Percentiles rank a stretch among this genome's conserved stretches.
These are phyloP conservation scores for Teunomyces aglyptinius DNA, from an alignment of 805 yeast genomes.

Conservation along the genomic window DNA sequence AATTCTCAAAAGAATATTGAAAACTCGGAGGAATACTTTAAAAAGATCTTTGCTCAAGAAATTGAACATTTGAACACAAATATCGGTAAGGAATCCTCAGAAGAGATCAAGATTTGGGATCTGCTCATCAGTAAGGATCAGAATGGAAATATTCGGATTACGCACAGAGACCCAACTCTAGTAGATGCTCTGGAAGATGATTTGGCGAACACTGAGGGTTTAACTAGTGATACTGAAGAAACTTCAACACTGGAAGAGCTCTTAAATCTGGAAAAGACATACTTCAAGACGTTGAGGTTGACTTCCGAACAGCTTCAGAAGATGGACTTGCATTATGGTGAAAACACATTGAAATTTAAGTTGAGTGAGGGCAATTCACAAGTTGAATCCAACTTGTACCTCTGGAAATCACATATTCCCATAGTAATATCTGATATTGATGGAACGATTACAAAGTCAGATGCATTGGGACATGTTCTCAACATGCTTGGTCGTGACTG, in stretches of 20 bases:
- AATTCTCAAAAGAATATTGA: conserved; percentile 69
- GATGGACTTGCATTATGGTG: conserved; percentile 73
- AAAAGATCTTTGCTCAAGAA: conserved; percentile 73
- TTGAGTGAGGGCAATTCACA: conserved; percentile 82
- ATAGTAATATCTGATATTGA: conserved; percentile 96
- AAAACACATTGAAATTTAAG: conserved; percentile 72
- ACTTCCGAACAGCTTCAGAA: conserved; percentile 85
- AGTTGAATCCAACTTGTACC: conserved; percentile 66
- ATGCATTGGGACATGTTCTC: conserved; percentile 93
- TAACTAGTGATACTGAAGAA: conserved; percentile 11
- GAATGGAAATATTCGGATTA: conserved; percentile 65
- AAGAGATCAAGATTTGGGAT: conserved; percentile 32
- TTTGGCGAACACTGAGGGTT: conserved; percentile 3
- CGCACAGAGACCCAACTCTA: conserved; percentile 17
- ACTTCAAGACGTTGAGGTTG: conserved; percentile 82
- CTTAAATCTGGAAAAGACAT: conserved; percentile 32
- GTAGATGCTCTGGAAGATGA: conserved; percentile 9
- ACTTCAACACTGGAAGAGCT: not conserved
- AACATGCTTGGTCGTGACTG: conserved; percentile 94
- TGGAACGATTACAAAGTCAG: conserved; percentile 96
- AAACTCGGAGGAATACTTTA: conserved; percentile 72
- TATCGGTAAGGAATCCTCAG: conserved; percentile 14
- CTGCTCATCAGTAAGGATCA: conserved; percentile 51
- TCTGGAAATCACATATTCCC: conserved; percentile 84
- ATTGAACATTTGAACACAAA: conserved; percentile 32